Evolutionary conservation across 805 yeast genomes (phyloP), one percentile per base, ranked within the genome.

Genomic region (Candida bentonensis): DNA sequence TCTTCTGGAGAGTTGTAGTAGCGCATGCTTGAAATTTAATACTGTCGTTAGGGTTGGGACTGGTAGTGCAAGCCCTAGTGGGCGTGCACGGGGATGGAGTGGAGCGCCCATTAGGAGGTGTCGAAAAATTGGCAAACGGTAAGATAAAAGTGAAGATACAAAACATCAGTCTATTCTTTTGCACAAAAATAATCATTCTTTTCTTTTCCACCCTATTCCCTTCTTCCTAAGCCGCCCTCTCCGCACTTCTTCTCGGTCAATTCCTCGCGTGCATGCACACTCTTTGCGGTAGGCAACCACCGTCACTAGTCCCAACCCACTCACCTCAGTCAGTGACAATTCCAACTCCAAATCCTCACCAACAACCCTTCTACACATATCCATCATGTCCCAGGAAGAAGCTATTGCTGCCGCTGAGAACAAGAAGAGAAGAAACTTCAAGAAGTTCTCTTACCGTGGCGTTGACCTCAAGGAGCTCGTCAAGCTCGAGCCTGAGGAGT

Each of bases 371-470:
- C 17, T 49, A 30, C 21, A 40, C 23, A 3, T 43, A 28, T 21
- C 43, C 40, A 30, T 11, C 3, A 44, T 42, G 25, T 40, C 47
- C 30, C 28, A 21, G 15, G 27, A 22, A 28, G 40, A 15, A 36
- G 21, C 34, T 46, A 52, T 49, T 55, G 57, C 54, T 46, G 54
- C 50, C 55, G 48, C 51, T 39, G 67, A 64, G 57, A 57, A 57
- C 59, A 54, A 59, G 49, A 56, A 57, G 56, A 54, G 74, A 82
- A 80, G 82, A 85, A 80, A 85, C 80, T 86, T 88, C 82, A 87
- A 82, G 79, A 76, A 94, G 76, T 88, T 88, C 84, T 80, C 95
- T 61, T 92, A 77, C 95, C 87, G 92, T 73, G 99, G 99, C 72
- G 95, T 92, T 67, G 96, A 88, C 70, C 82, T 92, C 67, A 81